Evolutionary conservation across 2,329 filamentous ascomycete genomes (phyloP), one percentile per base, ranked within the genome.

Genomic region (Teratosphaeria pseudoeucalypti): DNA sequence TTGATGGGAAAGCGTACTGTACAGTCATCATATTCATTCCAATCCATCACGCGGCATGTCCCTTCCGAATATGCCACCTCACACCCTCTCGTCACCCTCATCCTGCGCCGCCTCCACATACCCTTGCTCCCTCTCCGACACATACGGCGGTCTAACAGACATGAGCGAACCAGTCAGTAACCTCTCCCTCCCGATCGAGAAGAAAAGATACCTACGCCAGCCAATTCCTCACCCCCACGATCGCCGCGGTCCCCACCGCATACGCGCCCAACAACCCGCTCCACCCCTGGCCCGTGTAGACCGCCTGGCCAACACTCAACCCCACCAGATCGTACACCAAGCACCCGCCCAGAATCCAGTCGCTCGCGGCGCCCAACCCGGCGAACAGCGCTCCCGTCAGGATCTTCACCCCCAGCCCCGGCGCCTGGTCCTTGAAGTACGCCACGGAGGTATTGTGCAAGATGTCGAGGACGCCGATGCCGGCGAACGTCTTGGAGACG

Each of bases 321-420:
- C 78, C 81, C 14, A 83, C 72, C 19, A 85, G 73, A 67, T 85
- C 81, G 66, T 84, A 85, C 0, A 82, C 81, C 61, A 85, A 68
- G 65, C 82, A 83, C 0, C 78, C 80, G 0, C 82, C 82, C 56
- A 85, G 80, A 57, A 85, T 83, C 81, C 81, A 84, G 66, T 85
- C 82, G 64, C 81, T 83, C 39, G 70, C 64, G 10, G 75, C 75
- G 2, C 78, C 79, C 0, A 77, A 71, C 0, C 76, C 81, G 0
- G 76, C 81, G 60, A 84, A 85, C 0, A 79, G 81, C 0, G 83
- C 64, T 0, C 78, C 81, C 0, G 82, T 85, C 10, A 80, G 65
- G 0, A 78, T 72, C 68, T 83, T 82, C 55, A 84, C 74, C 0
- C 74, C 60, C 2, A 71, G 72, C 11, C 71, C 76, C 1, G 82